Base-by-base conservation (phyloP, 257 asterid species). In the Solanum tarapatanum region DNA sequence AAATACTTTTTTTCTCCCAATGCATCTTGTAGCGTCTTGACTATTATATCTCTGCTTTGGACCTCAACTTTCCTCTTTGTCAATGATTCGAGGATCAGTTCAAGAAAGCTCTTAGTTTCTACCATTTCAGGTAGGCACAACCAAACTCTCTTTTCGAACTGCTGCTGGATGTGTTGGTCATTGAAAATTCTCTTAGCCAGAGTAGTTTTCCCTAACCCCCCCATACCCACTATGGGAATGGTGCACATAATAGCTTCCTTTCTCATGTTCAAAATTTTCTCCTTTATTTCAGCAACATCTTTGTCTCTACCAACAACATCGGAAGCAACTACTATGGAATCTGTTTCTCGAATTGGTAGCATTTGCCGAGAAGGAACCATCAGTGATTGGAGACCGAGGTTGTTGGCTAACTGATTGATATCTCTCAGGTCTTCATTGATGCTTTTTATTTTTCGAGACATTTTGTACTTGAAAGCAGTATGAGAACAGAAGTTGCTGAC, bases 111-210 rank as follows among this genome's bases (percentile, higher is more conserved):
- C 68, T 5, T 32, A 19, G 30, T 85, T 8, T 90, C 90, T 88
- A 39, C 75, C 5, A 80, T 55, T 37, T 60, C 83, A 11, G 88
- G 64, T 10, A 83, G 86, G 3, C 70, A 58, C 28, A 86, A 35
- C 91, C 90, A 90, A 14, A 90, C 51, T 24, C 86, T 82, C 64
- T 86, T 68, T 45, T 90, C 87, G 23, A 88, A 90, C n/a, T n/a
- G n/a, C n/a, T n/a, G n/a, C n/a, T n/a, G n/a, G 4, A 36, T 36
- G 7, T 74, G 16, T 12, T 35, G 6, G 24, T 86, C 86, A 12
- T 75, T 82, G n/a, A 80, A 90, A 2, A 83, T 41, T 14, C 21
- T 26, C 33, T 64, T 60, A 3, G 88, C 90, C 8, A 90, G 3
- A 1, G 88, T 76, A 8, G 87, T 86, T 85, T 89, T 87, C 6